Evolutionary conservation across 1,139 yeast genomes (phyloP), one percentile per base, ranked within the genome.

Genomic region (Suhomyces coccinellae): DNA sequence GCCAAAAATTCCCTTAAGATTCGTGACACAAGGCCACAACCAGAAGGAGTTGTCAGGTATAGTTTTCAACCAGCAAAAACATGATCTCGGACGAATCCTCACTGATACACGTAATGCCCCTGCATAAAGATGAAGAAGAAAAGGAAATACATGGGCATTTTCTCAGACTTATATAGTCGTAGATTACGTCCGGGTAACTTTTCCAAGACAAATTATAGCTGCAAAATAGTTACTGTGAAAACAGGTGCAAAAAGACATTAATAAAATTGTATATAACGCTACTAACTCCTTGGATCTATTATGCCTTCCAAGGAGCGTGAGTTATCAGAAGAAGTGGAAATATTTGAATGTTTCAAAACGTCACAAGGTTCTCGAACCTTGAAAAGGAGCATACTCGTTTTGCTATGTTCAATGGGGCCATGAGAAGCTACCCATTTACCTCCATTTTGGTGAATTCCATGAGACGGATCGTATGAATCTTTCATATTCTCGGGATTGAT

Each of bases 31-130:
- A 67, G 73, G 75, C 67, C 65, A 64, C 64, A 71, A 67, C 79
- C 71, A 72, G 65, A 72, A 84, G 88, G 85, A 90, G 98, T 81
- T 90, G 97, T 90, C 97, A 84, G 95, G 93, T 87, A 85, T 82
- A 86, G 93, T 90, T 91, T 91, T 91, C 97, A 91, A 91, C 97
- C 96, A 91, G 99, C 99, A 91, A 91, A 90, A 87, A 91, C 98
- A 91, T 96, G 96, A 89, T 89, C 99, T 91, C 99, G 98, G 98
- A 93, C 97, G 97, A 90, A 90, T 93, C 98, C 97, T 91, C 99
- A 91, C 96, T 90, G 98, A 91, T 88, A 89, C 95, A 96, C 96
- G 98, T 91, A 91, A 90, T 90, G 96, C 97, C 98, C 98, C 87
- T 87, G 99, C 98, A 91, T 89, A 93, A 91, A 86, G 97, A 90